Base-by-base conservation (phyloP, 345 rosid genomes). In the Litchi chinensis region DNA sequence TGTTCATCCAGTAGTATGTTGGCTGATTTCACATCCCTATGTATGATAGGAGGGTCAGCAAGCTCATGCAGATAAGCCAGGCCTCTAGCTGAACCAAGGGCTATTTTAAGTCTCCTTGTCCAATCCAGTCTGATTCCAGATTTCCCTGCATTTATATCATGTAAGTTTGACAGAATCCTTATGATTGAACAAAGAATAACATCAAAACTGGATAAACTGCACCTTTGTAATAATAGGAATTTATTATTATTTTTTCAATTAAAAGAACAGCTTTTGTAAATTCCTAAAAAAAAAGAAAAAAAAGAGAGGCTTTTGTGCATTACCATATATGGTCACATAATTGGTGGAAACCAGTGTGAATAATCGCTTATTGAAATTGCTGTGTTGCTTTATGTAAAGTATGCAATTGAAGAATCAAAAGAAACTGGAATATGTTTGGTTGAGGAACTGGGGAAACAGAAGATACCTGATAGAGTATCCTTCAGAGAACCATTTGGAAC, bases 31-130 rank as follows among this genome's bases (percentile, higher is more conserved):
- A 93, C 80, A 83, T 95, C 98, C 83, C 97, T 86, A 24, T 95
- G 98, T 75, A 95, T 95, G 32, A 93, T 93, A 6, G 97, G 97
- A 83, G 98, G 98, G 80, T 90, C 83, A 19, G 97, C 98, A 48
- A 90, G 93, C 82, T 95, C 98, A 43, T 95, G 98, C 70, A 93
- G 90, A 87, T 92, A 95, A 21, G 93, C 88, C 22, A 93, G 71
- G 2, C 98, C 98, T 78, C 88, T 90, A 8, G 93, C 97, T 73
- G 98, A 85, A 41, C 91, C 97, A 77, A 95, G 89, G 46, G 94
- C 86, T 74, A 93, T 82, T 85, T 84, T 91, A 10, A 95, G 97
- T 78, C 98, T 87, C 79, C 92, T 85, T 54, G 79, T 12, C 98
- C 98, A 95, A 12, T 87, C 98, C 73, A 93, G 41, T 78, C 83